phyloP scores from a whole-genome alignment of 495 filamentous ascomycete species.

The Neurospora sp. region DNA sequence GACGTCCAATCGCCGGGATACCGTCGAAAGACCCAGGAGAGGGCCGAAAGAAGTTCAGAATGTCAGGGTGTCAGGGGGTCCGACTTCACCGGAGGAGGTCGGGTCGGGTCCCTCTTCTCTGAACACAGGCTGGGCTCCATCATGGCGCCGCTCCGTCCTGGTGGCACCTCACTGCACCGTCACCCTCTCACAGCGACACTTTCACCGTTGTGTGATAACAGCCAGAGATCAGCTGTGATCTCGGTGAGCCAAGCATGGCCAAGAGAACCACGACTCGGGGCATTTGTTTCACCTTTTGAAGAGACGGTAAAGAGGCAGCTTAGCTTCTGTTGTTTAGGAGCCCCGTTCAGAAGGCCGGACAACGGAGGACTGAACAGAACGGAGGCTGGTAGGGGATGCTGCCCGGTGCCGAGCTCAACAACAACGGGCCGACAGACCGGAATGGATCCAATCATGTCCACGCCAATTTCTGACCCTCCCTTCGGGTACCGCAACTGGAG shows the following conservation, averaged over 20 bases:
- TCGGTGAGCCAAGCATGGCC: background rate
- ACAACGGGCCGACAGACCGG: background rate
- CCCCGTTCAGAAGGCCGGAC: background rate
- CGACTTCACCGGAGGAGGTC: background rate
- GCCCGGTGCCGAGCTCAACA: background rate
- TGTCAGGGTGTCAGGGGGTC: background rate
- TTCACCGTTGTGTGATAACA: background rate
- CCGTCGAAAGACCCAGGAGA: background rate
- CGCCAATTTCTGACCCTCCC: background rate
- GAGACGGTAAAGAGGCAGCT: background rate
- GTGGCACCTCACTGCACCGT: background rate
- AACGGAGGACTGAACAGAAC: background rate
- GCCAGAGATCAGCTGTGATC: background rate
- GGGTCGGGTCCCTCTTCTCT: background rate
- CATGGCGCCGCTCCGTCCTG: background rate
- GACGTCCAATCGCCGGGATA: background rate
- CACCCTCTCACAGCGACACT: background rate
- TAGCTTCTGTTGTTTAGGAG: background rate
- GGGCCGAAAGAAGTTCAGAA: background rate
- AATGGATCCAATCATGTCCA: background rate
- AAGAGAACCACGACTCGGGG: background rate
- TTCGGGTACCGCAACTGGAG: background rate
- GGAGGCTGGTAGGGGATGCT: background rate
- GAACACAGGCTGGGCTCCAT: background rate
- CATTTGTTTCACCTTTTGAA: background rate